phyloP scores from a whole-genome alignment of 2,329 filamentous ascomycete genomes.

The Alternaria sp. region DNA sequence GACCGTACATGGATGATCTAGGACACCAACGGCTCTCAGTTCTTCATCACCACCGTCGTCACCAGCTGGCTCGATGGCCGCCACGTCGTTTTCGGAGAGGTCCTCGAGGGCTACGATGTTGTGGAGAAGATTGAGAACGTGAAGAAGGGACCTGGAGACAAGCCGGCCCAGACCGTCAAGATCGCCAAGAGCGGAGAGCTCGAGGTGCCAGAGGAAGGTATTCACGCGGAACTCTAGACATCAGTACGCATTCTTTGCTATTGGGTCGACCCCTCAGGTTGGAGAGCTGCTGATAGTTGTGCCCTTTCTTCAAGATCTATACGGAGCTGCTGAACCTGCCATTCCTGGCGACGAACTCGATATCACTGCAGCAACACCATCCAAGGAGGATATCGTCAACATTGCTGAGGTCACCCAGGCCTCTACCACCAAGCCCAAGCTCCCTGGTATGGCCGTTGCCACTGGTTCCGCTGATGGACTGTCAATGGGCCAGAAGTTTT shows the following conservation, averaged over 20 bases:
- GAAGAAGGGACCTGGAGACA: constrained; percentile 71
- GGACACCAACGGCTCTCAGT: constrained; percentile 77
- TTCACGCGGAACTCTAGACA: constrained; percentile 84
- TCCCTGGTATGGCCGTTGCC: constrained; percentile 27
- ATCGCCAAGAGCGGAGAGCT: constrained; percentile 86
- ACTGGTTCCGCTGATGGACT: constrained; percentile 47
- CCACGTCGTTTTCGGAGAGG: constrained; percentile 89
- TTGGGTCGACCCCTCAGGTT: constrained; percentile 32
- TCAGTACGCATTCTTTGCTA: constrained; percentile 21
- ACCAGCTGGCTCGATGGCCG: constrained; percentile 84
- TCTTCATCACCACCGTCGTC: constrained; percentile 87
- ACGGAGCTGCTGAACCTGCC: constrained; percentile 54
- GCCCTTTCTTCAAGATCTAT: constrained; percentile 53
- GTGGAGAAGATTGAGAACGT: constrained; percentile 80
- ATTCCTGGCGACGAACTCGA: constrained; percentile 55
- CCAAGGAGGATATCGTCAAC: constrained; percentile 35
- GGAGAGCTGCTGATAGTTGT: constrained; percentile 54
- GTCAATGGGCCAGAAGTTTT: constrained; percentile 55
- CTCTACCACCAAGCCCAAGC: constrained; percentile 23
- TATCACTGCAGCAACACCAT: constrained; percentile 40
- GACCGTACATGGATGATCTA: not conserved
- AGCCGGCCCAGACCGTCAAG: constrained; percentile 73
- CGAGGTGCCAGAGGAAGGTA: constrained; percentile 87
- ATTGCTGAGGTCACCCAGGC: constrained; percentile 34
- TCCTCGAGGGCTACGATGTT: constrained; percentile 84